phyloP scores from a whole-genome alignment of 140 eudicot genomes.

The Senecio squalidus region DNA sequence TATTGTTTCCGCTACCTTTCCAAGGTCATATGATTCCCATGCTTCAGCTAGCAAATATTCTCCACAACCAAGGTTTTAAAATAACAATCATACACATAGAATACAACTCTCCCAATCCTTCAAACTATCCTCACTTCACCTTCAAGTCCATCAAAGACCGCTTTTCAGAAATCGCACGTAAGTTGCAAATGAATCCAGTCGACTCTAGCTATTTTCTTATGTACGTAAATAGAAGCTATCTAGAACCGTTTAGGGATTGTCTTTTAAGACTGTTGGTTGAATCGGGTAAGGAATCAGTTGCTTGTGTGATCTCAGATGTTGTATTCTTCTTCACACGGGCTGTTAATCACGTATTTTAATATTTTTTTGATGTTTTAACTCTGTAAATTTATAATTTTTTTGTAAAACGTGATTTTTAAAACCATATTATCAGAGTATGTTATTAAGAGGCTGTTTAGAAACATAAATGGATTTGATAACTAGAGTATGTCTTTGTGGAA shows the following conservation, averaged over 20 bases:
- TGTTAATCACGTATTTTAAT: too few species aligned
- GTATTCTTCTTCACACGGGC: conserved; percentile 20
- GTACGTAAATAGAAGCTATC: conserved; percentile 14
- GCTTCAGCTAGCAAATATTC: conserved; percentile 47
- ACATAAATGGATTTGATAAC: too few species aligned
- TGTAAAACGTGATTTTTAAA: too few species aligned
- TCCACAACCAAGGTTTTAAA: conserved; percentile 40
- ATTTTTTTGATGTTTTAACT: too few species aligned
- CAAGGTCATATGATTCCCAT: conserved; percentile 60
- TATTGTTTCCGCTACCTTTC: conserved; percentile 36
- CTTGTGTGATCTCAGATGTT: conserved; percentile 33
- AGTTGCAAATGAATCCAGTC: background rate
- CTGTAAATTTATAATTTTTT: too few species aligned
- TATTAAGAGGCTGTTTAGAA: too few species aligned
- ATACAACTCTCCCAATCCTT: conserved; percentile 32
- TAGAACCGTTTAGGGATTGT: conserved; percentile 28
- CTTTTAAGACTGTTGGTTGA: conserved; percentile 7
- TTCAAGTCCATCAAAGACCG: conserved; percentile 7
- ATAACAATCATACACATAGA: conserved; percentile 45
- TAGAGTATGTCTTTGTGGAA: too few species aligned
- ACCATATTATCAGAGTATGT: too few species aligned
- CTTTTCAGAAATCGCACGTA: conserved; percentile 6
- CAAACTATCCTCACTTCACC: conserved; percentile 29
- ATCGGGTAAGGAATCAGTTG: background rate
- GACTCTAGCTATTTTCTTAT: background rate